A percentile compares a stretch with the other conserved stretches of the same genome.
phyloP scores from a whole-genome alignment of 768 basidiomycete genomes.

The Mycena venus region DNA sequence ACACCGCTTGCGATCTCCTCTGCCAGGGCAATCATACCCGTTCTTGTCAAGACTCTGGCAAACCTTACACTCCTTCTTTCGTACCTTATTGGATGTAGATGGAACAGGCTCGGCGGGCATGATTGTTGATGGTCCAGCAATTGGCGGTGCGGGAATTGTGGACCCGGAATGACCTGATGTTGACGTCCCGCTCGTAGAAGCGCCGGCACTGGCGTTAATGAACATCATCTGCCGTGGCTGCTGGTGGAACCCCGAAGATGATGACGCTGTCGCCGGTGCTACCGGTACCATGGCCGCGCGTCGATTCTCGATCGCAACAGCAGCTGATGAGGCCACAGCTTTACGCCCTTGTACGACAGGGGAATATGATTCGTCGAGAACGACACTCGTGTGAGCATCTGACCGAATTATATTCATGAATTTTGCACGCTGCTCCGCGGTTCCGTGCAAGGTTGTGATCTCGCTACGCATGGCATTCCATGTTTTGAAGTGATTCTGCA shows the following conservation, averaged over 20 bases:
- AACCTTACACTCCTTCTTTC: too few species aligned
- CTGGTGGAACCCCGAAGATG: neutral
- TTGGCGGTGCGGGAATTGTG: too few species aligned
- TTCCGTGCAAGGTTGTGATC: neutral
- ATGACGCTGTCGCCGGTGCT: neutral
- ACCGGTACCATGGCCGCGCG: neutral
- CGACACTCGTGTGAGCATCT: slow-evolving; percentile 1
- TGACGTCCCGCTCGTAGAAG: too few species aligned
- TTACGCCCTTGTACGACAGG: neutral
- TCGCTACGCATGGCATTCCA: slow-evolving; percentile 1
- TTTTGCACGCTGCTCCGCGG: neutral
- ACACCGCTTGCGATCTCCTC: too few species aligned
- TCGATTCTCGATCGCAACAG: neutral
- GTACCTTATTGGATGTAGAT: too few species aligned
- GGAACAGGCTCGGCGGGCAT: too few species aligned
- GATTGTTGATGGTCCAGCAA: too few species aligned
- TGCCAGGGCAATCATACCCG: too few species aligned
- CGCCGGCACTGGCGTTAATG: too few species aligned
- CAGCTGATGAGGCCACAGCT: neutral
- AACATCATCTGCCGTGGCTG: too few species aligned
- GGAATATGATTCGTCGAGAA: slow-evolving; percentile 15
- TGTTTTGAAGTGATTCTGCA: slow-evolving; percentile 1
- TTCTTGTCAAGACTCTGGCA: too few species aligned
- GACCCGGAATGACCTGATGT: too few species aligned
- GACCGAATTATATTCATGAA: slow-evolving; percentile 10